These are phyloP conservation scores for Baorangia bicolor DNA, from an alignment of 768 basidiomycete genomes.

Conservation along the genomic window DNA sequence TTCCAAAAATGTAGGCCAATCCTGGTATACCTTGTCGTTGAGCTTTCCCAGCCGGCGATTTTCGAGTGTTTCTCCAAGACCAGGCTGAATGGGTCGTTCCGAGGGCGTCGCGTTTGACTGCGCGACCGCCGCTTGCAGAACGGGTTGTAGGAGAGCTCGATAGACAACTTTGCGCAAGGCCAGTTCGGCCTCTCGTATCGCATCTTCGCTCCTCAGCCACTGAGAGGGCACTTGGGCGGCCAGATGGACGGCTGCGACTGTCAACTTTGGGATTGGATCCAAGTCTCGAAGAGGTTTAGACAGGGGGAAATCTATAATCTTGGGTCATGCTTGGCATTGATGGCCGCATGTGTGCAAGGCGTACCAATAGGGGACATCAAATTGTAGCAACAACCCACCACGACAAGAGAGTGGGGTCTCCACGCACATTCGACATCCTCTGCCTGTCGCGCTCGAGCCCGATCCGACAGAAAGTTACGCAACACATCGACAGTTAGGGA, in stretches of 20 bases:
- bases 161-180: slow-evolving; percentile 69
- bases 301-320: slow-evolving; percentile 53
- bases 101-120: neutral
- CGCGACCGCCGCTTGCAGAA: slow-evolving; percentile 14
- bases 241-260: slow-evolving; percentile 55
- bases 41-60: slow-evolving; percentile 53
- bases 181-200: slow-evolving; percentile 40
- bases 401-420: slow-evolving; percentile 52
- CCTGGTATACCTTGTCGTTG: slow-evolving; percentile 46
- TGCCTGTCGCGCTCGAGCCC: slow-evolving; percentile 5
- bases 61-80: slow-evolving; percentile 40
- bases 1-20: slow-evolving; percentile 50
- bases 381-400: slow-evolving; percentile 83
- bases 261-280: slow-evolving; percentile 21
- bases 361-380: slow-evolving; percentile 53
- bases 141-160: slow-evolving; percentile 57
- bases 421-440: slow-evolving; percentile 32
- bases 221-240: slow-evolving; percentile 68
- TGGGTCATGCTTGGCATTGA: slow-evolving; percentile 1
- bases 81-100: slow-evolving; percentile 14
- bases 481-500: slow-evolving; percentile 68
- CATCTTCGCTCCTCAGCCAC: slow-evolving; percentile 47
- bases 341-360: slow-evolving; percentile 3
- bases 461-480: slow-evolving; percentile 46
- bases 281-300: slow-evolving; percentile 31